These are phyloP conservation scores for Echinosophora koreensis DNA, from an alignment of 306 rosid species.

Conservation along the genomic window DNA sequence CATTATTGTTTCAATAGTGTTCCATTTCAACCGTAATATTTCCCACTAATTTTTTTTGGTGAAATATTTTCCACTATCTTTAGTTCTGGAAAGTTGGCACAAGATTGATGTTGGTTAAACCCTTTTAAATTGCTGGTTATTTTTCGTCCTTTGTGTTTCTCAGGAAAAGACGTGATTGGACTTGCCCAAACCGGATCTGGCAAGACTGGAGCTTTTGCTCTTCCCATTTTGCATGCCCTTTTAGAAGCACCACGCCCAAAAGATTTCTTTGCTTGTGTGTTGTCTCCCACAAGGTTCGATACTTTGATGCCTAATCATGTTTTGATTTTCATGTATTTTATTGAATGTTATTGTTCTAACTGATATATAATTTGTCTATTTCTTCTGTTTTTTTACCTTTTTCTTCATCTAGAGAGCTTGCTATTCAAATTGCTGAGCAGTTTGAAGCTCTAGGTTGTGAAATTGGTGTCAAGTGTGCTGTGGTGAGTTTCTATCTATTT, in stretches of 20 bases:
- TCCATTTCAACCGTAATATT: not conserved
- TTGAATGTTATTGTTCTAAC: not conserved
- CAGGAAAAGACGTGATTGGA: constrained; percentile 93
- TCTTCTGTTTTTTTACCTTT: constrained; percentile 26
- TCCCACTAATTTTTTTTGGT: too few relatives aligned
- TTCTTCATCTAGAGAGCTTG: constrained; percentile 81
- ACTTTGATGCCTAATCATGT: constrained; percentile 36
- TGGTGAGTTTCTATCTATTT: constrained; percentile 68
- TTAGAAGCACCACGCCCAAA: constrained; percentile 70
- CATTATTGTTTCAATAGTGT: not conserved
- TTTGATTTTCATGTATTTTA: constrained; percentile 8
- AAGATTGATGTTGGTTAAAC: not conserved
- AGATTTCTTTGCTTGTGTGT: constrained; percentile 74
- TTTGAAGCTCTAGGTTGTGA: constrained; percentile 87
- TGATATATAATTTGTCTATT: constrained; percentile 23
- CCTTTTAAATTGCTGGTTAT: not conserved
- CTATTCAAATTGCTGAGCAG: constrained; percentile 91
- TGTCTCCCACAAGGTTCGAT: constrained; percentile 91
- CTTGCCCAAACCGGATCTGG: constrained; percentile 97
- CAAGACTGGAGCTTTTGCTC: constrained; percentile 94
- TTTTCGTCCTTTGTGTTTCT: constrained; percentile 27
- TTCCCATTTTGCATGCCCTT: constrained; percentile 87
- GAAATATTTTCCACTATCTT: not conserved
- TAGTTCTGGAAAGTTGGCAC: not conserved
- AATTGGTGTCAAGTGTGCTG: constrained; percentile 80